These are phyloP conservation scores for Pulchroboletus neoregius DNA, from an alignment of 1,284 basidiomycete genomes.

Conservation along the genomic window DNA sequence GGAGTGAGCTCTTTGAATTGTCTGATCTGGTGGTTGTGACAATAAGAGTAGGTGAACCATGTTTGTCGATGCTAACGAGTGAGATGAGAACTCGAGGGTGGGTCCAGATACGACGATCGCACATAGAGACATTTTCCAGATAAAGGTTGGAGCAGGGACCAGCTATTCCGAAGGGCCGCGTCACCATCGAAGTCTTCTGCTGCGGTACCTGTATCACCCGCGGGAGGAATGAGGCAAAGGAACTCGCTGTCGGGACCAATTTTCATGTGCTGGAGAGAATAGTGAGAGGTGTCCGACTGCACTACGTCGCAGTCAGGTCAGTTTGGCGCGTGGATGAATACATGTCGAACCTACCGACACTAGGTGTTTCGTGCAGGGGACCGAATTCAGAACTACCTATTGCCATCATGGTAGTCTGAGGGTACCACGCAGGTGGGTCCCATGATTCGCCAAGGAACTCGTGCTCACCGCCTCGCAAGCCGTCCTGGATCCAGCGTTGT, in stretches of 20 bases:
- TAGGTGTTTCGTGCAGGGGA: slow-evolving; percentile 18
- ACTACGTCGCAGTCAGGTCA: slow-evolving; percentile 14
- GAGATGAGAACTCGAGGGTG: slow-evolving; percentile 16
- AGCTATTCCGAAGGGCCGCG: slow-evolving; percentile 64
- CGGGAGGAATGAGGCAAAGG: slow-evolving; percentile 70
- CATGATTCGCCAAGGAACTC: slow-evolving; percentile 73
- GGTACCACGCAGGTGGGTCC: slow-evolving; percentile 40
- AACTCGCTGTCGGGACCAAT: slow-evolving; percentile 64
- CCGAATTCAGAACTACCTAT: slow-evolving; percentile 50
- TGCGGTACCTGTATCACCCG: slow-evolving; percentile 45
- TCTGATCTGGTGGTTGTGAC: slow-evolving; percentile 84
- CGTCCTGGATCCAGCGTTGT: slow-evolving; percentile 62
- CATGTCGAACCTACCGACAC: slow-evolving; percentile 31
- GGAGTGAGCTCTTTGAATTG: slow-evolving; percentile 77
- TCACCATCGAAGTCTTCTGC: slow-evolving; percentile 54
- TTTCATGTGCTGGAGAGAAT: slow-evolving; percentile 65
- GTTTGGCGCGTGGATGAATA: slow-evolving; percentile 9
- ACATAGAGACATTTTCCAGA: slow-evolving; percentile 78
- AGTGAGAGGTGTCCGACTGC: slow-evolving; percentile 26
- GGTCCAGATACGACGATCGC: slow-evolving; percentile 36
- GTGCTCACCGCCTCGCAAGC: slow-evolving; percentile 64
- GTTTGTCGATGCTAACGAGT: slow-evolving; percentile 66
- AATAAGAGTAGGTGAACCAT: slow-evolving; percentile 97
- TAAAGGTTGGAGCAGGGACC: slow-evolving; percentile 75
- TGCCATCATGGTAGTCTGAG: slow-evolving; percentile 43